Percentiles rank a stretch among this genome's conserved stretches.
These are phyloP conservation scores for Fonsecaea nubica DNA, from an alignment of 2,329 filamentous ascomycete genomes.

Conservation along the genomic window DNA sequence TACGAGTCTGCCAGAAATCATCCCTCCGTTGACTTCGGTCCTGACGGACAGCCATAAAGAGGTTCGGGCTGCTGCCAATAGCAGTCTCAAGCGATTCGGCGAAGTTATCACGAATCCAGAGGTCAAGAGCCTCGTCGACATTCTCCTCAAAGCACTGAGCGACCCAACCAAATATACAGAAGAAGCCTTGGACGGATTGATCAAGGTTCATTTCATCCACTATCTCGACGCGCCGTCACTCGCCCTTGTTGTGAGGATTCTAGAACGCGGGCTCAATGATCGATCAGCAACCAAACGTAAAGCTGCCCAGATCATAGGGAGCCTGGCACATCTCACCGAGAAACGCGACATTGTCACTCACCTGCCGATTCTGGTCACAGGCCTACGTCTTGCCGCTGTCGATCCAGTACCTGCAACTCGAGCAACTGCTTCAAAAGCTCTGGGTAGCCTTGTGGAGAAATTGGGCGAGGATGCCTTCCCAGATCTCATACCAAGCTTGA, in stretches of 20 bases:
- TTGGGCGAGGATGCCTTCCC: conserved; percentile 95
- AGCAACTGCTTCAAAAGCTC: conserved; percentile 91
- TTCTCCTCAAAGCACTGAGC: conserved; percentile 93
- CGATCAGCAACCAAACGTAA: conserved; percentile 95
- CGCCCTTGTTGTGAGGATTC: conserved; percentile 90
- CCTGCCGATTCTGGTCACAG: conserved; percentile 88
- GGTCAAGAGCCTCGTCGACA: conserved; percentile 88
- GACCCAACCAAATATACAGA: conserved; percentile 98
- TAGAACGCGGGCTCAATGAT: conserved; percentile 89
- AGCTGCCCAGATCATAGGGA: conserved; percentile 96
- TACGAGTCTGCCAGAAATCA: conserved; percentile 91
- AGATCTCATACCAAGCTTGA: conserved; percentile 95
- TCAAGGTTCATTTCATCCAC: conserved; percentile 98
- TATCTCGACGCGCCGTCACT: conserved; percentile 97
- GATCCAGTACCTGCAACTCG: conserved; percentile 96
- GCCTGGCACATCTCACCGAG: conserved; percentile 94
- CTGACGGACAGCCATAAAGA: conserved; percentile 99
- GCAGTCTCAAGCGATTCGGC: conserved; percentile 95
- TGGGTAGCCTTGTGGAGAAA: conserved; percentile 97
- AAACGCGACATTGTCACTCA: conserved; percentile 91
- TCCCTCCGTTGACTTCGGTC: conserved; percentile 90
- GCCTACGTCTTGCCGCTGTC: conserved; percentile 84
- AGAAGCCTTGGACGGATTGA: conserved; percentile 87
- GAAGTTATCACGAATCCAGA: conserved; percentile 99
- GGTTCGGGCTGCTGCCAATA: conserved; percentile 87